phyloP scores from a whole-genome alignment of 352 stramenopile genomes.

The Phytophthora agathidicida region DNA sequence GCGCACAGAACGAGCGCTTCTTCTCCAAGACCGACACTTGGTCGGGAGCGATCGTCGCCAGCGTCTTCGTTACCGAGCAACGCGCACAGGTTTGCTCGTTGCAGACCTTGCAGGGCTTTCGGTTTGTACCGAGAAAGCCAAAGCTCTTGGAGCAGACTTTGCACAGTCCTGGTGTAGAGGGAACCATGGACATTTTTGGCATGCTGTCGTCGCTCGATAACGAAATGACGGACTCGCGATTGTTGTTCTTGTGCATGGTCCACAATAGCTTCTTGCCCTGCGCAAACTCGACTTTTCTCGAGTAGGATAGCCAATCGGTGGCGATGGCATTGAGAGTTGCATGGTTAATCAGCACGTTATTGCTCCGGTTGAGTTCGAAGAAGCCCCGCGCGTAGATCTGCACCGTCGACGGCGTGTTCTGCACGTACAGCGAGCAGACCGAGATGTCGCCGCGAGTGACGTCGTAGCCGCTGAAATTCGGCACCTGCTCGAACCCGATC shows the following conservation, averaged over 20 bases:
- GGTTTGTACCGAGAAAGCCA: conserved; percentile 33
- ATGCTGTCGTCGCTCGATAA: conserved; percentile 13
- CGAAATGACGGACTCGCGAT: conserved; percentile 18
- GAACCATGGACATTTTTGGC: not conserved
- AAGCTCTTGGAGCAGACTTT: conserved; percentile 36
- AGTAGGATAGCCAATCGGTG: conserved; percentile 20
- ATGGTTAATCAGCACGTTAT: conserved; percentile 22
- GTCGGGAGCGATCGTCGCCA: conserved; percentile 12
- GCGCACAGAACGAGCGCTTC: conserved; percentile 17
- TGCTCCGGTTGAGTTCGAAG: conserved; percentile 32
- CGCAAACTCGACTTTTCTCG: conserved; percentile 27
- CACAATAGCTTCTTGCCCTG: conserved; percentile 39
- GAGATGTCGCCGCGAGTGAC: conserved; percentile 27
- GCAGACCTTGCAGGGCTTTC: conserved; percentile 24
- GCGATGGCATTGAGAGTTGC: conserved; percentile 18
- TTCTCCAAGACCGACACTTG: conserved; percentile 12
- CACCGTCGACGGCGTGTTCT: conserved; percentile 3
- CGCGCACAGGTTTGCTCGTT: conserved; percentile 23
- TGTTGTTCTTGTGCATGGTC: conserved; percentile 15
- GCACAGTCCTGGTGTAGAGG: conserved; percentile 21
- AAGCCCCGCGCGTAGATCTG: conserved; percentile 33
- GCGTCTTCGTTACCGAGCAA: conserved; percentile 25
- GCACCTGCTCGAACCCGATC: conserved; percentile 21
- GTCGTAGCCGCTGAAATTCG: conserved; percentile 13
- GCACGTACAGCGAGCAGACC: conserved; percentile 25